Evolutionary conservation across 2,329 filamentous ascomycete genomes (phyloP).

Genomic region (Claviceps sp.): DNA sequence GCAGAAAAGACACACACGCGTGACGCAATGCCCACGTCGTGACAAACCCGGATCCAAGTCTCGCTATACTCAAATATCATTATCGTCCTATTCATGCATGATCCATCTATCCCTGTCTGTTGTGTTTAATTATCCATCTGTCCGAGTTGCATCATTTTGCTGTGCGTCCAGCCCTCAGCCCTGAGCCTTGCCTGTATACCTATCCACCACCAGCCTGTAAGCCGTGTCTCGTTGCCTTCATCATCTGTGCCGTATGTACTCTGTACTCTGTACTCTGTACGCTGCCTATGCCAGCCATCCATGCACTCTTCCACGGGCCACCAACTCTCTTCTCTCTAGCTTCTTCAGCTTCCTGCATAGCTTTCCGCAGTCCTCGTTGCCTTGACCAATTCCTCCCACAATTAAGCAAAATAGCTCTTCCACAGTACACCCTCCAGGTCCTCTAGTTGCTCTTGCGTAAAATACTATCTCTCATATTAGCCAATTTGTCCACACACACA

Average conservation of each 20-base stretch:
- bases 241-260: too few relatives aligned
- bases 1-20: too few relatives aligned
- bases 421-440: constrained; percentile 92
- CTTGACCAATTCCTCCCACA: background rate
- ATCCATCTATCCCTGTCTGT: background rate
- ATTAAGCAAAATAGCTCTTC: constrained; percentile 96
- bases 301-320: too few relatives aligned
- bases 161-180: too few relatives aligned
- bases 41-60: too few relatives aligned
- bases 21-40: too few relatives aligned
- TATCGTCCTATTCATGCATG: background rate
- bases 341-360: background rate
- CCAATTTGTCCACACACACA: background rate
- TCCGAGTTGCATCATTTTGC: too few relatives aligned
- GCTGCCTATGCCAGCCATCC: too few relatives aligned
- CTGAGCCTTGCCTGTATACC: too few relatives aligned
- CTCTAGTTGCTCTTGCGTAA: constrained; percentile 84
- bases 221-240: background rate
- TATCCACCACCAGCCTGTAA: background rate
- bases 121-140: too few relatives aligned
- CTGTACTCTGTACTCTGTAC: too few relatives aligned
- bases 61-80: background rate
- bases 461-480: constrained; percentile 39
- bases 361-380: background rate
- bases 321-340: background rate